Percentiles rank a stretch among this genome's conserved stretches.
Evolutionary conservation across 2,329 filamentous ascomycete genomes (phyloP).

Genomic region (Fusarium neocosmosporiellum): DNA sequence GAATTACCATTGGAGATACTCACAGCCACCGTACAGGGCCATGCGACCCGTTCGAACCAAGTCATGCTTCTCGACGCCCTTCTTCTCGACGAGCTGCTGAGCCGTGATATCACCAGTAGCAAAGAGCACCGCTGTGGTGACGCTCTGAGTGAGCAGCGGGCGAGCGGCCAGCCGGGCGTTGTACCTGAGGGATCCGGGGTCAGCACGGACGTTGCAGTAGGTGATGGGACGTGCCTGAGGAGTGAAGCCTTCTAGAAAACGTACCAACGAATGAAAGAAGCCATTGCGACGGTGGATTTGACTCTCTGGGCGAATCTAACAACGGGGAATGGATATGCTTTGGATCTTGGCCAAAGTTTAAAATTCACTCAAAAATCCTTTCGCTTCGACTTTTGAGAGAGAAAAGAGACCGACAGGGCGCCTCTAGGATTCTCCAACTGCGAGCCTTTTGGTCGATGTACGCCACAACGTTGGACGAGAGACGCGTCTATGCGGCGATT

Average conservation of each 20-base stretch:
- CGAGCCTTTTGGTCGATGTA: constrained; percentile 17
- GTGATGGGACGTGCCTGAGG: not conserved
- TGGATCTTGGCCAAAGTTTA: constrained; percentile 25
- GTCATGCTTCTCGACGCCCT: constrained; percentile 81
- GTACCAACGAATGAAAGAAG: constrained; percentile 49
- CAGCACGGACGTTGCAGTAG: constrained; percentile 18
- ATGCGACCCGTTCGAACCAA: constrained; percentile 78
- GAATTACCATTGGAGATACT: constrained; percentile 44
- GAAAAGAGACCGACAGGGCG: not conserved
- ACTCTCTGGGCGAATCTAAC: not conserved
- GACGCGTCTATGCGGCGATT: constrained; percentile 27
- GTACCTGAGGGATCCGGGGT: constrained; percentile 70
- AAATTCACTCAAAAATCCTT: constrained; percentile 13
- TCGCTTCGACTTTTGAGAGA: constrained; percentile 1
- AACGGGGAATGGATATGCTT: not conserved
- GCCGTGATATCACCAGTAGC: constrained; percentile 91
- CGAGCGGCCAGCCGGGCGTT: constrained; percentile 82
- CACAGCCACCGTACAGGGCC: constrained; percentile 82
- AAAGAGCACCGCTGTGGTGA: constrained; percentile 93
- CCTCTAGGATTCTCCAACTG: constrained; percentile 7
- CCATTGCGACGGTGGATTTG: constrained; percentile 32
- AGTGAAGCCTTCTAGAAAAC: constrained; percentile 13
- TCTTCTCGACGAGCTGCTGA: constrained; percentile 89
- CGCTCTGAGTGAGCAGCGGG: constrained; percentile 88
- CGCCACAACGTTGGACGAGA: constrained; percentile 36